Evolutionary conservation across 805 yeast species (phyloP).

Genomic region (Millerozyma miso): DNA sequence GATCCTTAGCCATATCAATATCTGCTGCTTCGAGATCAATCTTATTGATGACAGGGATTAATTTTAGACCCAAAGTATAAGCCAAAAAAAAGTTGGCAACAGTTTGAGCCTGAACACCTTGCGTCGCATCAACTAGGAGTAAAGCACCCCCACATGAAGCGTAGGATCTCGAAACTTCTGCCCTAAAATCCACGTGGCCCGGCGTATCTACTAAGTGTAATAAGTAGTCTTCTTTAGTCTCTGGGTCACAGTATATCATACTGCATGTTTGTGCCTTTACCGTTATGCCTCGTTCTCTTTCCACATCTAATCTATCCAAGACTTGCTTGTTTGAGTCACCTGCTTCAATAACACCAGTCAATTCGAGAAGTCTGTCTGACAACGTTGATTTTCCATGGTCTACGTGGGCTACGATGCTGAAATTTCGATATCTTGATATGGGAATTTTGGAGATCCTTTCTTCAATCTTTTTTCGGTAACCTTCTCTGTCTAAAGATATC

Average conservation of each 20-base stretch:
- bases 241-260: conserved; percentile 67
- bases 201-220: conserved; percentile 95
- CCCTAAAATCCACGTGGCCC: conserved; percentile 94
- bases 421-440: conserved; percentile 76
- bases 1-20: conserved; percentile 73
- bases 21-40: conserved; percentile 88
- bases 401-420: conserved; percentile 94
- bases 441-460: conserved; percentile 76
- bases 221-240: conserved; percentile 68
- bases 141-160: conserved; percentile 96
- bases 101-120: conserved; percentile 97
- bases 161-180: conserved; percentile 89
- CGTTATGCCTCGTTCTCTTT: conserved; percentile 93
- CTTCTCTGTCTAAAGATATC: conserved; percentile 28
- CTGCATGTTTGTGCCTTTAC: conserved; percentile 96
- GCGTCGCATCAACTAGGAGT: conserved; percentile 86
- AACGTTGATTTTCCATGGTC: conserved; percentile 88
- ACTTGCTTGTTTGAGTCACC: conserved; percentile 73
- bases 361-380: conserved; percentile 80
- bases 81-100: conserved; percentile 96
- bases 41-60: conserved; percentile 88
- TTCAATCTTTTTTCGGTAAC: conserved; percentile 33
- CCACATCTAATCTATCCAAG: conserved; percentile 88
- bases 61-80: conserved; percentile 71
- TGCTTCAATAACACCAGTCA: conserved; percentile 82